These are phyloP conservation scores for Lasiosphaeria ovina DNA, from an alignment of 495 filamentous ascomycete genomes.

Conservation along the genomic window DNA sequence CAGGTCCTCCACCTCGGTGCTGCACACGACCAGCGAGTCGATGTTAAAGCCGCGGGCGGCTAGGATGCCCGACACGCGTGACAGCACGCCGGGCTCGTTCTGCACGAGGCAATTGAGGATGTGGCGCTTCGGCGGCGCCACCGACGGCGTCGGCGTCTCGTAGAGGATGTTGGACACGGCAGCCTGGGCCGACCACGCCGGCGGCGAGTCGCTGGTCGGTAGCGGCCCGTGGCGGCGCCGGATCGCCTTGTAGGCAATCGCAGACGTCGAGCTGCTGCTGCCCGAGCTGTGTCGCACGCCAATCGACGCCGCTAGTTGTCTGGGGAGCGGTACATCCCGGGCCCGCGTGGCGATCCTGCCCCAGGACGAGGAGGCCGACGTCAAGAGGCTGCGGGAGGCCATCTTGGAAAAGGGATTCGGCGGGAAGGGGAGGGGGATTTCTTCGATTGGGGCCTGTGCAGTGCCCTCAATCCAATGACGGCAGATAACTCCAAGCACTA, in stretches of 20 bases:
- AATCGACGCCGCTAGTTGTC: constrained; percentile 20
- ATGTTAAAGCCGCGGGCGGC: constrained; percentile 98
- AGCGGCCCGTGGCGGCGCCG: constrained; percentile 84
- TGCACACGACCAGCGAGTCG: constrained; percentile 95
- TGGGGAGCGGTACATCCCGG: constrained; percentile 20
- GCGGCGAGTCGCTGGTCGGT: constrained; percentile 68
- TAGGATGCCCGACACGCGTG: constrained; percentile 92
- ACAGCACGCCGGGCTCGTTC: constrained; percentile 96
- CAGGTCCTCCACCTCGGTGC: constrained; percentile 95
- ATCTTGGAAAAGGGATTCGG: constrained; percentile 21
- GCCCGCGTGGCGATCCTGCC: constrained; percentile 32
- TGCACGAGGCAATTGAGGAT: constrained; percentile 98
- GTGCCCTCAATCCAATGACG: not conserved
- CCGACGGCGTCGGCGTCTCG: constrained; percentile 85
- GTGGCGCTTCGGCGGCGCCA: constrained; percentile 85
- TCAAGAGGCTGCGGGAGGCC: constrained; percentile 45
- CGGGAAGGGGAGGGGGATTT: not conserved
- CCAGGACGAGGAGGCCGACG: constrained; percentile 32
- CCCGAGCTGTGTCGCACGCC: constrained; percentile 27
- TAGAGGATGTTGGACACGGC: constrained; percentile 98
- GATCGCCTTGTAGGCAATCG: constrained; percentile 95
- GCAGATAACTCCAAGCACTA: not conserved
- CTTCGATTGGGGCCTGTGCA: not conserved
- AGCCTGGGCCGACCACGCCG: constrained; percentile 88
- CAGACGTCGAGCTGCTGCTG: constrained; percentile 73